Conservation (phyloP, 1,284 basidiomycete genomes). For the Cutaneotrichosporon sp. region DNA sequence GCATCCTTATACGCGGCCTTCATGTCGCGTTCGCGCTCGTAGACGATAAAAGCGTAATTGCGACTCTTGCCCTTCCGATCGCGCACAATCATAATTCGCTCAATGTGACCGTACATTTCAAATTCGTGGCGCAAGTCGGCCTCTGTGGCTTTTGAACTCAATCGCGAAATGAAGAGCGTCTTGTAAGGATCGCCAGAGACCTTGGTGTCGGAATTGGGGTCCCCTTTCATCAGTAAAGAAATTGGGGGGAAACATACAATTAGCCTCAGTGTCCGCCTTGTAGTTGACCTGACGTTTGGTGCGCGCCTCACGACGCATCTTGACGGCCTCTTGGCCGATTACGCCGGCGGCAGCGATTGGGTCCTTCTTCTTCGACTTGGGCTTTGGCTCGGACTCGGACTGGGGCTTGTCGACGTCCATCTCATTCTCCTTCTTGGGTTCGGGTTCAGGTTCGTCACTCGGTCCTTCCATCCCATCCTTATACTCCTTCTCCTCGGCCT, state of each 20-base stretch:
- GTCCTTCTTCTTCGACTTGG: constrained; percentile 64
- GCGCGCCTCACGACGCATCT: constrained; percentile 73
- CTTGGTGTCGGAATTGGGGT: constrained; percentile 70
- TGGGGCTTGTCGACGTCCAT: constrained; percentile 51
- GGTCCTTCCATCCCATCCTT: constrained; percentile 45
- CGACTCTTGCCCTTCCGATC: constrained; percentile 82
- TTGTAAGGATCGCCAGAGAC: constrained; percentile 98
- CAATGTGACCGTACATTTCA: constrained; percentile 90
- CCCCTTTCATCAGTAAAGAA: constrained; percentile 13
- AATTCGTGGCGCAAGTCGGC: constrained; percentile 90
- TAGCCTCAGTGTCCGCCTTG: constrained; percentile 76
- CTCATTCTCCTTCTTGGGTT: constrained; percentile 37
- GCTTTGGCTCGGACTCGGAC: constrained; percentile 46
- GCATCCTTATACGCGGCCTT: constrained; percentile 99
- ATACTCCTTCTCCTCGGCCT: constrained; percentile 61
- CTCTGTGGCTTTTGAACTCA: constrained; percentile 87
- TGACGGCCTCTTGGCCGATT: constrained; percentile 56
- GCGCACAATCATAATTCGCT: constrained; percentile 83
- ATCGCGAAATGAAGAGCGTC: constrained; percentile 90
- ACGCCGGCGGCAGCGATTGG: constrained; percentile 59
- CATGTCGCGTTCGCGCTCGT: constrained; percentile 98
- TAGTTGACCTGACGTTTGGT: constrained; percentile 75
- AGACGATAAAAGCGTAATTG: constrained; percentile 96
- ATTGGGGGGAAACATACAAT: constrained; percentile 62
- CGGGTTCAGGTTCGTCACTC: constrained; percentile 48